phyloP scores from a whole-genome alignment of 2,329 filamentous ascomycete genomes.

The Gremmenia infestans region DNA sequence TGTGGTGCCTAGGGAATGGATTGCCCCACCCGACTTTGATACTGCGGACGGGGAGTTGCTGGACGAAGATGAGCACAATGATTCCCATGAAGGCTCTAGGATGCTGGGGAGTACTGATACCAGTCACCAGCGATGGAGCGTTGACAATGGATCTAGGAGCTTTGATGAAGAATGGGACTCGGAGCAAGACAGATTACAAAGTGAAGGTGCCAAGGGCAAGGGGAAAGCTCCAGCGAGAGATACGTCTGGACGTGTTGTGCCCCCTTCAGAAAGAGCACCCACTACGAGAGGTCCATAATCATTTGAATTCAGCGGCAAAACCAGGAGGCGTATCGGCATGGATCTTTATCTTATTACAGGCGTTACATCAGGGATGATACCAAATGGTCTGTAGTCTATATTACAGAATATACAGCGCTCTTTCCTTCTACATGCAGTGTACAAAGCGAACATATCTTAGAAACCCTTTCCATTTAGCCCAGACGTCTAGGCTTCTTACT shows the following conservation, averaged over 20 bases:
- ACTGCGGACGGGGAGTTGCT: slow-evolving; percentile 66
- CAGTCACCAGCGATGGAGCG: slow-evolving; percentile 25
- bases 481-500: slow-evolving; percentile 80
- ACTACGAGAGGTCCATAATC: slow-evolving; percentile 12
- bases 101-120: slow-evolving; percentile 45
- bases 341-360: slow-evolving; percentile 15
- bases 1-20: slow-evolving; percentile 77
- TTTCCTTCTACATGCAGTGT: neutral
- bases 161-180: slow-evolving; percentile 39
- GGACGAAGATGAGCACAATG: slow-evolving; percentile 41
- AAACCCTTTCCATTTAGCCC: slow-evolving; percentile 26
- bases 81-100: slow-evolving; percentile 48
- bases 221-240: slow-evolving; percentile 41
- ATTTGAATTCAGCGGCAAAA: slow-evolving; percentile 13
- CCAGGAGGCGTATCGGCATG: slow-evolving; percentile 7
- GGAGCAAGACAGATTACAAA: slow-evolving; percentile 40
- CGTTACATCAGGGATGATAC: slow-evolving; percentile 18
- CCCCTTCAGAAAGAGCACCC: slow-evolving; percentile 49
- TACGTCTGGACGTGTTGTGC: slow-evolving; percentile 45
- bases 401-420: slow-evolving; percentile 18
- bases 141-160: slow-evolving; percentile 18
- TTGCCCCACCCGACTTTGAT: slow-evolving; percentile 72
- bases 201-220: slow-evolving; percentile 30
- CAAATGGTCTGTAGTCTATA: slow-evolving; percentile 16
- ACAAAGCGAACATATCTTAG: neutral